A percentile compares a stretch with the other conserved stretches of the same genome.
Conservation (phyloP, 768 basidiomycete species). For the Calocybe cyanea region DNA sequence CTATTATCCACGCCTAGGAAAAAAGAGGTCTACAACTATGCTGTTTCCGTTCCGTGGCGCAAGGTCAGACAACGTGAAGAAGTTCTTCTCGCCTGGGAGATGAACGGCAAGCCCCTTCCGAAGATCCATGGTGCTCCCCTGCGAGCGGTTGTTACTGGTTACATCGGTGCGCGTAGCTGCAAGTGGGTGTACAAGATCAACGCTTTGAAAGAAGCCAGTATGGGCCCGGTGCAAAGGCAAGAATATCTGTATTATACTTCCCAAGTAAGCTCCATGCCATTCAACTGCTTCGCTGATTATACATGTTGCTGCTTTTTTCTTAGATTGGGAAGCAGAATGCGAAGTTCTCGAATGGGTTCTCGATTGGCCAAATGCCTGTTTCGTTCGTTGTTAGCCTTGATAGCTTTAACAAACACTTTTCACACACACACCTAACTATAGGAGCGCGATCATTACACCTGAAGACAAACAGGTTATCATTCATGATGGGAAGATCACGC, state of each 20-base stretch:
- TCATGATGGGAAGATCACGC: slow-evolving; percentile 43
- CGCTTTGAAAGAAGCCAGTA: slow-evolving; percentile 42
- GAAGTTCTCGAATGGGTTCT: slow-evolving; percentile 51
- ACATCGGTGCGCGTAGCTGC: slow-evolving; percentile 50
- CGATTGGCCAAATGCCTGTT: slow-evolving; percentile 56
- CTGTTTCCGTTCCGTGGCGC: slow-evolving; percentile 47
- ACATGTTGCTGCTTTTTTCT: too few relatives aligned
- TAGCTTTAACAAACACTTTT: neutral
- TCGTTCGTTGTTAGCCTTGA: slow-evolving; percentile 34
- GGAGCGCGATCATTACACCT: slow-evolving; percentile 48
- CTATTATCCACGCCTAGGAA: slow-evolving; percentile 21
- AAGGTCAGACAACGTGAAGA: slow-evolving; percentile 45
- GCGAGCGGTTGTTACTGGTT: slow-evolving; percentile 47
- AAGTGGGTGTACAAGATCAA: slow-evolving; percentile 56
- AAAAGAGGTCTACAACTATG: slow-evolving; percentile 33
- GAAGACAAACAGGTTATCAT: slow-evolving; percentile 41
- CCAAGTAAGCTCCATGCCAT: slow-evolving; percentile 35
- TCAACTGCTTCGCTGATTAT: too few relatives aligned
- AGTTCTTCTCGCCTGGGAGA: slow-evolving; percentile 51
- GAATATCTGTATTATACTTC: slow-evolving; percentile 51
- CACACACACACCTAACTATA: slow-evolving; percentile 12
- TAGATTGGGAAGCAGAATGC: slow-evolving; percentile 52
- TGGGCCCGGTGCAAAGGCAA: slow-evolving; percentile 49
- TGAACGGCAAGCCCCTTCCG: slow-evolving; percentile 45
- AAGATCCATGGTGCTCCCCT: slow-evolving; percentile 50